Evolutionary conservation across 2,329 filamentous ascomycete species (phyloP).

Genomic region (Podosphaera xanthii): DNA sequence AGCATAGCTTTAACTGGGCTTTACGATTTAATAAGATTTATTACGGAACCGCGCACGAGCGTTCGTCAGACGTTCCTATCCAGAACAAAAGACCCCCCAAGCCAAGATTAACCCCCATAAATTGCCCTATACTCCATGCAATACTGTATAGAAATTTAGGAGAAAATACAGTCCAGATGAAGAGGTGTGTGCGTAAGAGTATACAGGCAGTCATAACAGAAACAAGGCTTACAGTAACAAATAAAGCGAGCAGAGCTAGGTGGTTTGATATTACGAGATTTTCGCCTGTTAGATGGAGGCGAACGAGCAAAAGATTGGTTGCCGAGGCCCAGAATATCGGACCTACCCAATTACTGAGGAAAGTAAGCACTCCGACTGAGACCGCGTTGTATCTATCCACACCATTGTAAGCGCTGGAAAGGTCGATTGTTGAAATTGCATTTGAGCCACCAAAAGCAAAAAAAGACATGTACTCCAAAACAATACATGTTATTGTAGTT

Average conservation of each 20-base stretch:
- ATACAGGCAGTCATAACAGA: conserved; percentile 82
- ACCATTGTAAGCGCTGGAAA: conserved; percentile 90
- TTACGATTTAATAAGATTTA: background rate
- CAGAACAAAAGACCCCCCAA: conserved; percentile 35
- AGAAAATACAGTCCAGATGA: conserved; percentile 97
- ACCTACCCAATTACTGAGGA: conserved; percentile 76
- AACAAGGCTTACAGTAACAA: conserved; percentile 38
- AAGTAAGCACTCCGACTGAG: conserved; percentile 66
- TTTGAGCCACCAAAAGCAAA: conserved; percentile 84
- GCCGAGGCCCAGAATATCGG: conserved; percentile 69
- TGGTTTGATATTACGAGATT: conserved; percentile 21
- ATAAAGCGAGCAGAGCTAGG: conserved; percentile 43
- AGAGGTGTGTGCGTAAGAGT: conserved; percentile 63
- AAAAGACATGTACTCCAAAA: conserved; percentile 65
- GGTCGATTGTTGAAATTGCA: conserved; percentile 82
- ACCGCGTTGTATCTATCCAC: conserved; percentile 56
- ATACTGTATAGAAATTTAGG: conserved; percentile 88
- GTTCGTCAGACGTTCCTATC: conserved; percentile 18
- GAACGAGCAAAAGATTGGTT: conserved; percentile 34
- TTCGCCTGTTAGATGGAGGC: conserved; percentile 5
- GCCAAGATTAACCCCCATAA: conserved; percentile 48
- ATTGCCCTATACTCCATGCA: conserved; percentile 69
- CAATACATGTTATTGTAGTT: conserved; percentile 44
- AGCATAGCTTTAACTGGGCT: background rate
- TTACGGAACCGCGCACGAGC: background rate